Conservation (phyloP, 2,329 filamentous ascomycete species). For the Chaetomiaceae sp. region DNA sequence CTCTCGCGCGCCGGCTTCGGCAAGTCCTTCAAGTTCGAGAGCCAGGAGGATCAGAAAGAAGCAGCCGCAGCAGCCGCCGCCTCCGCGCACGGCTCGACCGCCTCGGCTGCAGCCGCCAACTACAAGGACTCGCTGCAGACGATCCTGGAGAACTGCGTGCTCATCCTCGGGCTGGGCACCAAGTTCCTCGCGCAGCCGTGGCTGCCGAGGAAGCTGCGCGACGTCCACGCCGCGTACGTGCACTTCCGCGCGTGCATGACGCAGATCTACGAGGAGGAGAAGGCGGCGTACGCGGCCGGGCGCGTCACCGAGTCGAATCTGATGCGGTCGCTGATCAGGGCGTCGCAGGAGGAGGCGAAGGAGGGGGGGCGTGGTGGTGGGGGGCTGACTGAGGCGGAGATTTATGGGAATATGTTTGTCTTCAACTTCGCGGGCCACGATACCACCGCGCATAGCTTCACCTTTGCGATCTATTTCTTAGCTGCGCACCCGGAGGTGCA, state of each 20-base stretch:
- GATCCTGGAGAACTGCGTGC: not conserved
- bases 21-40: not conserved
- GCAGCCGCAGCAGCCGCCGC: too few species aligned
- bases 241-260: constrained; percentile 28
- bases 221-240: constrained; percentile 22
- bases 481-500: constrained; percentile 39
- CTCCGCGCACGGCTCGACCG: not conserved
- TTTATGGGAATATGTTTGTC: too few species aligned
- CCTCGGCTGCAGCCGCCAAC: too few species aligned
- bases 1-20: not conserved
- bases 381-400: constrained; percentile 35
- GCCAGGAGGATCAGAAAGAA: too few species aligned
- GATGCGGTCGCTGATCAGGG: constrained; percentile 9
- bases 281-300: constrained; percentile 4
- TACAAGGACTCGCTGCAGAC: too few species aligned
- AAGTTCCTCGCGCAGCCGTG: not conserved
- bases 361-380: too few species aligned
- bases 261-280: constrained; percentile 27
- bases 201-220: constrained; percentile 27
- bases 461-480: constrained; percentile 37
- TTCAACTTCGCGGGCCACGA: constrained; percentile 47
- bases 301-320: not conserved
- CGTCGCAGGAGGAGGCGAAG: constrained; percentile 1
- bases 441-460: constrained; percentile 41
- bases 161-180: not conserved